These are phyloP conservation scores for Populus alba DNA, from an alignment of 345 rosid species.

Conservation along the genomic window DNA sequence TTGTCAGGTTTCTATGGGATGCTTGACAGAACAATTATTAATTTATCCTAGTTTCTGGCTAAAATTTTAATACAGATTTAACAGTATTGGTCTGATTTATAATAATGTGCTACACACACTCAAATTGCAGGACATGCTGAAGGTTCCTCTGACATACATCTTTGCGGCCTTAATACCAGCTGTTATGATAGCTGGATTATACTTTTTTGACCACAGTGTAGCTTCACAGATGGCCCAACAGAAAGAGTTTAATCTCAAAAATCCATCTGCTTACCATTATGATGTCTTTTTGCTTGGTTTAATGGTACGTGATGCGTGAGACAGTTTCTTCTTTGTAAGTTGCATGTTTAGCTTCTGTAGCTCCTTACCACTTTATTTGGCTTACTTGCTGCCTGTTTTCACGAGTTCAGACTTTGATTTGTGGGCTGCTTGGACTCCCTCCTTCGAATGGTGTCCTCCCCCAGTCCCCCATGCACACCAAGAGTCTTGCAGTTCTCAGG, in stretches of 20 bases:
- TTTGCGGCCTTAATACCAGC: conserved; percentile 75
- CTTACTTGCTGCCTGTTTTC: conserved; percentile 2
- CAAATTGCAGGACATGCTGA: conserved; percentile 68
- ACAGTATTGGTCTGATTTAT: neutral
- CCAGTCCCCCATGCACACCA: conserved; percentile 89
- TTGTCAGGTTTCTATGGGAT: neutral
- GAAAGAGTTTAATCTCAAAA: conserved; percentile 70
- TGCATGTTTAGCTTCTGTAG: neutral
- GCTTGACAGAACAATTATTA: neutral
- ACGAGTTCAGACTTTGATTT: conserved; percentile 61
- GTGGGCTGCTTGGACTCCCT: conserved; percentile 84
- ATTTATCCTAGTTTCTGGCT: neutral
- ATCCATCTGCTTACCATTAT: conserved; percentile 81
- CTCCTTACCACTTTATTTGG: neutral
- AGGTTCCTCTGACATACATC: conserved; percentile 64
- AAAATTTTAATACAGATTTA: neutral
- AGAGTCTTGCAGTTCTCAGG: conserved; percentile 72
- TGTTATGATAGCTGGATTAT: conserved; percentile 78
- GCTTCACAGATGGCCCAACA: conserved; percentile 91
- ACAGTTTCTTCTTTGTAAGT: neutral
- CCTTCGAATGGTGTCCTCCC: conserved; percentile 95
- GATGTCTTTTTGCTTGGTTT: conserved; percentile 71
- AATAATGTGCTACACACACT: neutral
- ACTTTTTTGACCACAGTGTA: conserved; percentile 89
- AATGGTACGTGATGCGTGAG: conserved; percentile 34